Base-by-base conservation (phyloP, 1,284 basidiomycete species). In the Volvariella surrecta region DNA sequence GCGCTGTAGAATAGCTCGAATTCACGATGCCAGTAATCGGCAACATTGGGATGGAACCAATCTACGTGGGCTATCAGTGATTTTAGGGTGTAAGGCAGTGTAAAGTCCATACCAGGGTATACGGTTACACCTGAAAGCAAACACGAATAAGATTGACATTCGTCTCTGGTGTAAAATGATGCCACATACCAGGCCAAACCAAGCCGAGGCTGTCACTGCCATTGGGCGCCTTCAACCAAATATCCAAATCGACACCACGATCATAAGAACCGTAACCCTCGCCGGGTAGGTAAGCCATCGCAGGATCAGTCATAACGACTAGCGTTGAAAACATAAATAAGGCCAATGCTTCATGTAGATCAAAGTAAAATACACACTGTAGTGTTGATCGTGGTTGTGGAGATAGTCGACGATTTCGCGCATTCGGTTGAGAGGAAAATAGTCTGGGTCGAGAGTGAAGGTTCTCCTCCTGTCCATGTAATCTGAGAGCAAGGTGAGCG, bases 291-390 rank as follows among this genome's bases (percentile, higher is more conserved):
- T 72, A 74, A 0, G 69, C 78, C 0, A 83, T 67, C 2, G 82
- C 81, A n/a, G 83, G 82, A 55, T 87, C 82, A 2, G 79, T 82
- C 82, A 85, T 86, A 37, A 84, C 56, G 18, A 84, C 78, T 82
- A 48, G 2, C n/a, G n/a, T n/a, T n/a, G n/a, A n/a, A n/a, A n/a
- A n/a, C n/a, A n/a, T n/a, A n/a, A n/a, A n/a, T n/a, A n/a, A 42
- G 6, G 32, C 34, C 20, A 24, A 30, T 41, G 43, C 16, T 37
- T 16, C 37, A 32, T 24, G 19, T 35, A 20, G 16, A 37, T 30
- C 15, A 11, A 43, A 8, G 28, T 3, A 10, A 13, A 42, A 35
- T 16, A 56, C 73, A 15, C 50, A 80, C 79, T 63, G 57, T 68
- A 82, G 47, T 68, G 67, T 53, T 83, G 82, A 34, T 76, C 61